phyloP scores from a whole-genome alignment of 495 filamentous ascomycete species.

The Copromyces sp. region DNA sequence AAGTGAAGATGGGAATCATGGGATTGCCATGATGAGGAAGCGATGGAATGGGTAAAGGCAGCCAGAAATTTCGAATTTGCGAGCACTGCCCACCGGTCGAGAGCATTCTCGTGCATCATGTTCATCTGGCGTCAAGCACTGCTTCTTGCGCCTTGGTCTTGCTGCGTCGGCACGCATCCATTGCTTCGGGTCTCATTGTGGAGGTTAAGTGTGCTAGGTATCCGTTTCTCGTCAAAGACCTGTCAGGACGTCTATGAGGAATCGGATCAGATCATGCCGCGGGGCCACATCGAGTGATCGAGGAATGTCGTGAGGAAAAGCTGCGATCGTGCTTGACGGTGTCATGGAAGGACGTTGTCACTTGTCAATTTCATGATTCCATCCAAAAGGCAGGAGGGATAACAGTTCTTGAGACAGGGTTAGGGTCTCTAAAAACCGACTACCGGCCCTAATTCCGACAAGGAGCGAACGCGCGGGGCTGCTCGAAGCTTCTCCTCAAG shows the following conservation, averaged over 20 bases:
- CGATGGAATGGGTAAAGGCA: neutral
- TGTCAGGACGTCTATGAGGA: neutral
- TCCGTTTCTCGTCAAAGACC: neutral
- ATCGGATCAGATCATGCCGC: neutral
- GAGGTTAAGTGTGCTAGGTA: neutral
- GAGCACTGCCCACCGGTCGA: neutral
- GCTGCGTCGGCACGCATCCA: neutral
- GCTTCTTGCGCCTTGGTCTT: neutral
- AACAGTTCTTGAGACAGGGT: too few relatives aligned
- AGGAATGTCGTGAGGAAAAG: neutral
- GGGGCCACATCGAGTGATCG: neutral
- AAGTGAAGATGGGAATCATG: neutral
- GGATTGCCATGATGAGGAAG: neutral
- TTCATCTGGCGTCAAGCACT: neutral
- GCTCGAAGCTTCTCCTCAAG: too few relatives aligned
- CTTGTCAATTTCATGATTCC: too few relatives aligned
- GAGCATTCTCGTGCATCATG: neutral
- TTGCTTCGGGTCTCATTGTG: neutral
- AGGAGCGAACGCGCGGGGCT: too few relatives aligned
- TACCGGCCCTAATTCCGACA: too few relatives aligned
- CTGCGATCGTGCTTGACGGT: neutral
- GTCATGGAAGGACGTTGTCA: neutral
- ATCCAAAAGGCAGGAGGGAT: too few relatives aligned
- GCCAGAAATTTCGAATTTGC: neutral
- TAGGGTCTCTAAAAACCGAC: too few relatives aligned